Percentiles rank a stretch among this genome's conserved stretches.
phyloP scores from a whole-genome alignment of 2,329 filamentous ascomycete genomes.

The Aspergillus eucalypticola region DNA sequence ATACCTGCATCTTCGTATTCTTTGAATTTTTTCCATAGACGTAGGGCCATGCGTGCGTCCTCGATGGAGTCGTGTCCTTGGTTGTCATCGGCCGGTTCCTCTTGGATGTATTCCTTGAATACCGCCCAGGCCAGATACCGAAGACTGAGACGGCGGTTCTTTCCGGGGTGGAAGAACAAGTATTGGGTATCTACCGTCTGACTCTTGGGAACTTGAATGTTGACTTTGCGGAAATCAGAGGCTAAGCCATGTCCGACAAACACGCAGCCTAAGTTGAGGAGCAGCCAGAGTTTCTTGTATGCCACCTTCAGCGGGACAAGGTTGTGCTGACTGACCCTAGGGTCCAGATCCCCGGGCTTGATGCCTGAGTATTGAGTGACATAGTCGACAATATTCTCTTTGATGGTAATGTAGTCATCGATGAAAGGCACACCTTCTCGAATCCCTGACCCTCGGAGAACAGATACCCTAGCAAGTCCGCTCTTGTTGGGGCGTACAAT shows the following conservation, averaged over 20 bases:
- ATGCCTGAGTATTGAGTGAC: slow-evolving; percentile 94
- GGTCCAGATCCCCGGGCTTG: slow-evolving; percentile 78
- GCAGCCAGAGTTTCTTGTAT: slow-evolving; percentile 97
- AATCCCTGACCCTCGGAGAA: slow-evolving; percentile 75
- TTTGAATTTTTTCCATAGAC: slow-evolving; percentile 84
- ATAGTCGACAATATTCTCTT: slow-evolving; percentile 91
- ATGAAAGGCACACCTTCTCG: slow-evolving; percentile 86
- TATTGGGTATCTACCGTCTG: slow-evolving; percentile 96
- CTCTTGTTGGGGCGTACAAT: slow-evolving; percentile 89
- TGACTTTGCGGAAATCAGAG: slow-evolving; percentile 96
- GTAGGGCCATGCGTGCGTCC: slow-evolving; percentile 86
- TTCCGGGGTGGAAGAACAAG: slow-evolving; percentile 78
- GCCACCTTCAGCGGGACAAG: slow-evolving; percentile 85
- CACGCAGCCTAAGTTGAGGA: slow-evolving; percentile 89
- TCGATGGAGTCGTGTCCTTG: slow-evolving; percentile 85
- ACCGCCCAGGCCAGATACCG: slow-evolving; percentile 90
- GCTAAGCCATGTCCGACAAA: slow-evolving; percentile 93
- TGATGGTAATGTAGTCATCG: slow-evolving; percentile 93
- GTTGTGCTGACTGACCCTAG: slow-evolving; percentile 73
- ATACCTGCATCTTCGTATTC: slow-evolving; percentile 87
- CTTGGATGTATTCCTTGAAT: slow-evolving; percentile 90
- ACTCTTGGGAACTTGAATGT: slow-evolving; percentile 86
- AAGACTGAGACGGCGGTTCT: slow-evolving; percentile 82
- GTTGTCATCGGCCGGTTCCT: slow-evolving; percentile 59
- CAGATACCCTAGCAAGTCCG: slow-evolving; percentile 88